Evolutionary conservation across 2,329 filamentous ascomycete species (phyloP), one percentile per base, ranked within the genome.

Genomic region (Zasmidium angulare): DNA sequence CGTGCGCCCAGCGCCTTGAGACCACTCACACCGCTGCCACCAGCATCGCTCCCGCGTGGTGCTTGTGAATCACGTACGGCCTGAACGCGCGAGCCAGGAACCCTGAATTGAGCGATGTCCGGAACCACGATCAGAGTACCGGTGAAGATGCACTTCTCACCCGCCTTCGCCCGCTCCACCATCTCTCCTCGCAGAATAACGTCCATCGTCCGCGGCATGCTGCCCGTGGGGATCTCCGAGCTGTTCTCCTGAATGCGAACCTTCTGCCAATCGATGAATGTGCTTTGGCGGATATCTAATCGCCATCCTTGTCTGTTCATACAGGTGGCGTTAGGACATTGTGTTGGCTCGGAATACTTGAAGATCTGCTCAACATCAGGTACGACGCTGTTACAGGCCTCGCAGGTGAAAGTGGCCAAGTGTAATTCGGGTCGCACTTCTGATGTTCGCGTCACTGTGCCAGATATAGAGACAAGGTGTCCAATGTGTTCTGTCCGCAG

Each of bases 191-290:
- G 88, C 31, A 99, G 78, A 66, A 99, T 97, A 46, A 99, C 89
- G 71, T 99, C 95, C 86, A 99, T 95, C 2, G 95, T 99, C 60
- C 95, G 86, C 22, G 95, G 95, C 95, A 99, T 99, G 78, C 93
- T 97, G 56, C 95, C 95, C 0, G 95, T 99, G 0, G 95, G 95
- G 40, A 99, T 99, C 74, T 99, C 95, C 2, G 93, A 93, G 67
- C 92, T 96, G 79, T 98, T 99, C 76, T 99, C 95, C 77, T 99
- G 95, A 62, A 98, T 91, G 63, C 96, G 90, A 22, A 98, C 92
- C 75, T 98, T 98, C 74, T 99, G 95, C 95, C 95, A 99, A 78
- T 99, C 95, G 62, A 99, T 90, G 73, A 99, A 99, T 0, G 93
- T 98, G 75, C 93, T 97, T 75, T 96, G 93, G 47, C 91, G 85